These are phyloP conservation scores for Stereum hirsutum DNA, from an alignment of 1,284 basidiomycete species.

Conservation along the genomic window DNA sequence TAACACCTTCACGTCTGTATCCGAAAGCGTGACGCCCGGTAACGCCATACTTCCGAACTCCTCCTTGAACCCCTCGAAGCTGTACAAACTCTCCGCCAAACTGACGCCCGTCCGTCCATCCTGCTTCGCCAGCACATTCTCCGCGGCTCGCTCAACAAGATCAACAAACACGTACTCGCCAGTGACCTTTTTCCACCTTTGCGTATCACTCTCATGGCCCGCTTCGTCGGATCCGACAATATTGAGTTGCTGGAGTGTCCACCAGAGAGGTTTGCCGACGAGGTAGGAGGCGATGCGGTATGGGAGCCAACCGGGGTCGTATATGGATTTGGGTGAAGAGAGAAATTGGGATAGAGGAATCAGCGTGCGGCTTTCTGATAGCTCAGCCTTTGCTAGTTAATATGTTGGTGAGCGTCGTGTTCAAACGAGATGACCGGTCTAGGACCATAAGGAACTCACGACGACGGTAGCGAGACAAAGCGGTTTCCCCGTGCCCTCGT, in stretches of 20 bases:
- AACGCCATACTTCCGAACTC: conserved; percentile 44
- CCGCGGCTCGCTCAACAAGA: conserved; percentile 59
- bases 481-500: conserved; percentile 71
- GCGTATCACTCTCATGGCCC: conserved; percentile 40
- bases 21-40: conserved; percentile 35
- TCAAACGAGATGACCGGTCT: background rate
- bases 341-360: conserved; percentile 52
- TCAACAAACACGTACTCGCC: conserved; percentile 73
- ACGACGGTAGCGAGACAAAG: conserved; percentile 74
- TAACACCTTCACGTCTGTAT: conserved; percentile 61
- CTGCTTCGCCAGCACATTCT: conserved; percentile 45
- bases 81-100: conserved; percentile 59
- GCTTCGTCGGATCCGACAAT: conserved; percentile 54
- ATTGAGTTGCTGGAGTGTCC: conserved; percentile 74
- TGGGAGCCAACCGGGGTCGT: conserved; percentile 61
- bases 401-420: conserved; percentile 10
- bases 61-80: conserved; percentile 48
- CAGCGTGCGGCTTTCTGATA: conserved; percentile 35
- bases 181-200: conserved; percentile 53
- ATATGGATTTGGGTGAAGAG: conserved; percentile 49
- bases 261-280: conserved; percentile 77
- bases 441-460: conserved; percentile 39
- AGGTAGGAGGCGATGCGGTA: conserved; percentile 61
- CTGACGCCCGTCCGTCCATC: conserved; percentile 24
- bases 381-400: conserved; percentile 55